Base-by-base conservation (phyloP, 1,139 yeast species). In the Saccharomyces hybrid region DNA sequence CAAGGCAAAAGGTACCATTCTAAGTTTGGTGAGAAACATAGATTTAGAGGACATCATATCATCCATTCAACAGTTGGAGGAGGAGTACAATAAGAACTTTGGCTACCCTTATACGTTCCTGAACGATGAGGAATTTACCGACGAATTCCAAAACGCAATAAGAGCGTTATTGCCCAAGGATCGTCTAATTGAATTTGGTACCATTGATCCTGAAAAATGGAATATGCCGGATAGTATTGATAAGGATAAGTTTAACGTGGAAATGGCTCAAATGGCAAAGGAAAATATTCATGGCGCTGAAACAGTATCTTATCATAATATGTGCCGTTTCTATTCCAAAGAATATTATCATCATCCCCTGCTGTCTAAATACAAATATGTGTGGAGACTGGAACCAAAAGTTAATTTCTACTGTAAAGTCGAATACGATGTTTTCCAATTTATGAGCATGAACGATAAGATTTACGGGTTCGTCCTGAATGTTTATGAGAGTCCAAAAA, bases 361-460 rank as follows among this genome's bases (percentile, higher is more conserved):
- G 46, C 75, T 89, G 56, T 66, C 72, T 48, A 73, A 83, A 54
- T 81, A 83, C 64, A 88, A 86, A 57, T 90, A 87, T 80, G 88
- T 88, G 69, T 89, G 96, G 86, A 74, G 97, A 56, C 93, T 90
- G 3, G 97, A 90, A 67, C 97, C 97, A 0, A 82, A 83, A 54
- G 89, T 89, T 42, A 81, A 86, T 60, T 88, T 86, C 66, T 86
- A 75, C 67, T 89, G 96, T 70, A 95, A 88, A 61, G 75, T 85
- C 55, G 81, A 86, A 56, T 60, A 63, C 53, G 81, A 95, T 77
- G 96, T 96, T 13, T 90, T 90, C 67, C 74, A 81, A 46, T 83
- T 87, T 57, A 78, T 90, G 85, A 81, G 86, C 56, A 80, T 78
- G 51, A 78, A 81, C 56, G 74, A 79, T 55, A 89, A 88, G 66